phyloP scores from a whole-genome alignment of 176 grass and related monocot genomes.

The Echinochloa phyllopogon region DNA sequence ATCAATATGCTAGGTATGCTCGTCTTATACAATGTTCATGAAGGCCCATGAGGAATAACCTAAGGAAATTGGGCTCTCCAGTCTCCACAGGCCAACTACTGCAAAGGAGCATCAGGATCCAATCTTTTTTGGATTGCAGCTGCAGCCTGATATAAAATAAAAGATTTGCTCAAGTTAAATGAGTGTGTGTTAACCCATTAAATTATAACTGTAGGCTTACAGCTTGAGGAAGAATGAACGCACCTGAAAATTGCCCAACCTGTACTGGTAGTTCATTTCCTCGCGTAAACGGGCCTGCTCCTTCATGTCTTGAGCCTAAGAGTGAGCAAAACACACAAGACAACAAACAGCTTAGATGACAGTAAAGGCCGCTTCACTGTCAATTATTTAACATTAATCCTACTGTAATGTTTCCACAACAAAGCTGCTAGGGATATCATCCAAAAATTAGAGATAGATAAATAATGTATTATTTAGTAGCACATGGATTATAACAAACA shows the following conservation, averaged over 20 bases:
- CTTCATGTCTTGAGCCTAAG: conserved; percentile 99
- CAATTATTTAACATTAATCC: background rate
- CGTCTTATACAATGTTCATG: background rate
- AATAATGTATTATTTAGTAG: background rate
- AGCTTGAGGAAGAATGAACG: background rate
- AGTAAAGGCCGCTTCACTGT: background rate
- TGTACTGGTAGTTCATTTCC: conserved; percentile 99
- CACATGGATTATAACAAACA: background rate
- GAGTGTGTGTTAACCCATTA: background rate
- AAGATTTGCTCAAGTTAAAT: background rate
- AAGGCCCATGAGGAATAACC: background rate
- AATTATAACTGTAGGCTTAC: background rate
- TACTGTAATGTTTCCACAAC: background rate
- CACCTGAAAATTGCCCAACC: conserved; percentile 89
- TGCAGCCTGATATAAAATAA: conserved; percentile 66
- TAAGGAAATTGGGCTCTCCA: background rate
- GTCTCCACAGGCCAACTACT: conserved; percentile 28
- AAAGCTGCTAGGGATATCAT: background rate
- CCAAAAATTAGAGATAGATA: background rate
- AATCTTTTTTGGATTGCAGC: conserved; percentile 93
- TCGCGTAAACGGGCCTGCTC: conserved; percentile 88
- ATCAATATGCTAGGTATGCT: background rate
- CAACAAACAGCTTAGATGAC: background rate
- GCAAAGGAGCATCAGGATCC: conserved; percentile 91
- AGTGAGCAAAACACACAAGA: background rate